Conservation (phyloP, 805 yeast genomes). For the Saturnispora diversa region DNA sequence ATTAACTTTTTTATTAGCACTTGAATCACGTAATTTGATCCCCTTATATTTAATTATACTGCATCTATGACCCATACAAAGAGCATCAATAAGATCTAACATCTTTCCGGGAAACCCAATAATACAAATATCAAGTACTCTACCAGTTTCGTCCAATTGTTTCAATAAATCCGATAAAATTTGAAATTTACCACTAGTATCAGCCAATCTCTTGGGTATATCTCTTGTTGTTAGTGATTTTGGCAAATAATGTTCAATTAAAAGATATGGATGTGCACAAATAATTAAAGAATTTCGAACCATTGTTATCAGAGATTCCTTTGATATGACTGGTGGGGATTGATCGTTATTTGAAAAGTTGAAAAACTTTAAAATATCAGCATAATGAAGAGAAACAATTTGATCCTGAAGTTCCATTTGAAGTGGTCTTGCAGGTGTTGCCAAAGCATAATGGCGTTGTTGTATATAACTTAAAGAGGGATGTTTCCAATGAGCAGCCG, state of each 20-base stretch:
- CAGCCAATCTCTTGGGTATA: conserved; percentile 59
- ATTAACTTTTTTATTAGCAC: conserved; percentile 20
- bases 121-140: conserved; percentile 51
- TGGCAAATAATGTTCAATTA: conserved; percentile 82
- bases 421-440: conserved; percentile 45
- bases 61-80: conserved; percentile 54
- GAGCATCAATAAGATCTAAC: conserved; percentile 65
- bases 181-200: conserved; percentile 77
- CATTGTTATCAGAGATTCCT: conserved; percentile 71
- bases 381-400: conserved; percentile 82
- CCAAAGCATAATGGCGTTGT: conserved; percentile 43
- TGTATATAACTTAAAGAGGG: not conserved
- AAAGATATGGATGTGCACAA: conserved; percentile 80
- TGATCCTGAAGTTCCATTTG: conserved; percentile 88
- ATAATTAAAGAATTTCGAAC: conserved; percentile 70
- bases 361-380: conserved; percentile 81
- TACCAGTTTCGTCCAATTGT: conserved; percentile 27
- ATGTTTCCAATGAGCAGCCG: conserved; percentile 6
- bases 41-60: conserved; percentile 56
- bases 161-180: conserved; percentile 58
- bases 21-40: conserved; percentile 43
- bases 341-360: conserved; percentile 16
- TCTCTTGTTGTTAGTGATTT: conserved; percentile 65
- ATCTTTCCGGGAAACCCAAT: conserved; percentile 62
- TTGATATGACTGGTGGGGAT: conserved; percentile 38